phyloP scores from a whole-genome alignment of 805 yeast genomes.

The Ogataea methanolica region DNA sequence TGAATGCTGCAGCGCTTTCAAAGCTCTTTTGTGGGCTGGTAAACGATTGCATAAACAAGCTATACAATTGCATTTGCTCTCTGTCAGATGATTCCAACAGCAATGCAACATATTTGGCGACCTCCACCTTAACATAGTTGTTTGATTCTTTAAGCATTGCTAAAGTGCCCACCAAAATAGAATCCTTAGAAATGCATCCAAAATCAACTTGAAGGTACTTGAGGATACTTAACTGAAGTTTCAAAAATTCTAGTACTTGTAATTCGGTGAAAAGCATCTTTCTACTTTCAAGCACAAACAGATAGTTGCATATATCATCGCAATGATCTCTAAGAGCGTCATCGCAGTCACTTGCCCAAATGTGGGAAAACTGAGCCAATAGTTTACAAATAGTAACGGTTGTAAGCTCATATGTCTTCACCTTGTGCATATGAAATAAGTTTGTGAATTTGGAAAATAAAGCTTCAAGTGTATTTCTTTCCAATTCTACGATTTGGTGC shows the following conservation, averaged over 20 bases:
- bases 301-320: slow-evolving; percentile 44
- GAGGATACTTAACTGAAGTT: slow-evolving; percentile 30
- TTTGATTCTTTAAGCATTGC: slow-evolving; percentile 9
- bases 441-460: slow-evolving; percentile 10
- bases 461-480: slow-evolving; percentile 3
- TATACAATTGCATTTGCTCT: slow-evolving; percentile 28
- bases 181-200: not conserved
- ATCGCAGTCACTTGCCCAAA: slow-evolving; percentile 25
- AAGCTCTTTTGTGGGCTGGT: slow-evolving; percentile 32
- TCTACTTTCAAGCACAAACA: slow-evolving; percentile 36
- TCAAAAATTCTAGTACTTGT: slow-evolving; percentile 29
- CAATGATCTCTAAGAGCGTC: slow-evolving; percentile 34
- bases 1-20: slow-evolving; percentile 37
- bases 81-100: not conserved
- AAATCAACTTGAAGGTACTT: slow-evolving; percentile 6
- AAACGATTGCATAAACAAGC: slow-evolving; percentile 28
- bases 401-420: slow-evolving; percentile 37
- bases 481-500: not conserved
- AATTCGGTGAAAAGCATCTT: slow-evolving; percentile 35
- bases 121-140: slow-evolving; percentile 20
- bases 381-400: slow-evolving; percentile 31
- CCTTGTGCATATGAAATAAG: slow-evolving; percentile 16
- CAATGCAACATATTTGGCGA: slow-evolving; percentile 15
- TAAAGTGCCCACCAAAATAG: not conserved
- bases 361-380: slow-evolving; percentile 20